phyloP scores from a whole-genome alignment of 2,329 filamentous ascomycete species.

The Stagonosporopsis chrysanthemi region DNA sequence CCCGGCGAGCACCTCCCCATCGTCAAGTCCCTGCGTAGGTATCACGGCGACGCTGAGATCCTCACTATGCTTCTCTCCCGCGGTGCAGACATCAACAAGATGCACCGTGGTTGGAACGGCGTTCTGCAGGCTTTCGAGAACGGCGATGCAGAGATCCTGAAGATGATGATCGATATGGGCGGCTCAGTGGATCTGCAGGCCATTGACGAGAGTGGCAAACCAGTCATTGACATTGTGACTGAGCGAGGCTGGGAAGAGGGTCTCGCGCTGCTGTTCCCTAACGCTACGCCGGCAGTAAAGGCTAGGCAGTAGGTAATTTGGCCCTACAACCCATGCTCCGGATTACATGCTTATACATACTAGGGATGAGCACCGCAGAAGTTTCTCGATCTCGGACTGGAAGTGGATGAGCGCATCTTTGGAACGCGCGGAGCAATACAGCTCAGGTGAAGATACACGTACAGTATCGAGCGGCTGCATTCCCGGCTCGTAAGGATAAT shows the following conservation, averaged over 20 bases:
- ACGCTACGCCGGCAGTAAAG: constrained; percentile 24
- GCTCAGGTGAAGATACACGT: constrained; percentile 12
- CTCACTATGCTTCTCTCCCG: constrained; percentile 68
- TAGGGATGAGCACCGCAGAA: constrained; percentile 17
- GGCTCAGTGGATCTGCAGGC: constrained; percentile 43
- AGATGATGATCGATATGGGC: constrained; percentile 45
- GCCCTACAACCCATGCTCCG: not conserved
- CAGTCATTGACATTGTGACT: constrained; percentile 45
- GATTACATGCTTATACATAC: not conserved
- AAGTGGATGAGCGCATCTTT: constrained; percentile 26
- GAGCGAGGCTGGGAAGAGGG: constrained; percentile 49
- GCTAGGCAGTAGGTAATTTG: constrained; percentile 39
- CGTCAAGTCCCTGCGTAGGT: constrained; percentile 71
- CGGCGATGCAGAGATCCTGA: constrained; percentile 44
- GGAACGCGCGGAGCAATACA: constrained; percentile 10
- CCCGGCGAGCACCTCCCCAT: constrained; percentile 75
- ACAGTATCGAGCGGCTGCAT: constrained; percentile 23
- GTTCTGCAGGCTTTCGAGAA: constrained; percentile 48
- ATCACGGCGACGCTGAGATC: constrained; percentile 66
- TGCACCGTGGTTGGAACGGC: constrained; percentile 49
- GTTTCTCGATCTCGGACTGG: constrained; percentile 31
- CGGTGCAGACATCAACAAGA: constrained; percentile 72
- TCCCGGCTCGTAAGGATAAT: not conserved
- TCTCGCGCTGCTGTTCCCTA: constrained; percentile 43
- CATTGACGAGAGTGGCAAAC: constrained; percentile 38